Conservation (phyloP, 345 rosid genomes). For the Erysimum cheiranthoides region DNA sequence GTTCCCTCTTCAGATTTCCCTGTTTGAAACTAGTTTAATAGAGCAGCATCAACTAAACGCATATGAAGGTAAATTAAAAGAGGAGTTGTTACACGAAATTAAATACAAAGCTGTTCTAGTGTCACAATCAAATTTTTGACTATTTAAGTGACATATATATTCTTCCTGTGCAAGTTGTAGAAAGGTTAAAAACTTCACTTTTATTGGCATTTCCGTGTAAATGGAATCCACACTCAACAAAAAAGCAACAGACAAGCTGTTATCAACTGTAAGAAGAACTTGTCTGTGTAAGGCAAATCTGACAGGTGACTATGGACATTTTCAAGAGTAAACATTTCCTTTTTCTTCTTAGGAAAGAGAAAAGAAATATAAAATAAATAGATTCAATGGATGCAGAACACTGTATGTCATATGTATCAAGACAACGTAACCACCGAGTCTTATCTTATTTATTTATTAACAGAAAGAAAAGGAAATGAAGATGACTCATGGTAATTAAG, state of each 20-base stretch:
- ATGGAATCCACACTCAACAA: constrained; percentile 37
- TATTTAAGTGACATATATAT: constrained; percentile 19
- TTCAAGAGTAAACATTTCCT: constrained; percentile 22
- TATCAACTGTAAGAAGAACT: constrained; percentile 32
- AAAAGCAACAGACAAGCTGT: constrained; percentile 42
- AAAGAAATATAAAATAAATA: not conserved
- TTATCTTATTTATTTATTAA: constrained; percentile 24
- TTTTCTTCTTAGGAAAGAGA: constrained; percentile 16
- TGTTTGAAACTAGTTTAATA: constrained; percentile 8
- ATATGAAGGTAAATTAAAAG: constrained; percentile 3
- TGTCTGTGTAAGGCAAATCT: constrained; percentile 38
- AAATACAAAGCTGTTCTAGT: constrained; percentile 28
- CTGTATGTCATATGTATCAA: constrained; percentile 20
- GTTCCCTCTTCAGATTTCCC: constrained; percentile 32
- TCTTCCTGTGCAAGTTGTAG: constrained; percentile 38
- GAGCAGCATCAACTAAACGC: constrained; percentile 13
- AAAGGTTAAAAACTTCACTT: constrained; percentile 22
- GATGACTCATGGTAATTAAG: constrained; percentile 28
- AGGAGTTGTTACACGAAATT: constrained; percentile 18
- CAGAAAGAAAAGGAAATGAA: constrained; percentile 26
- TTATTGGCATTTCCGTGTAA: constrained; percentile 30
- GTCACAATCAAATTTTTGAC: constrained; percentile 43
- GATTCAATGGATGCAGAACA: constrained; percentile 30
- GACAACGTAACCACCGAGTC: constrained; percentile 35
- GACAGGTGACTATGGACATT: constrained; percentile 29